These are phyloP conservation scores for Sherardia arvensis DNA, from an alignment of 257 asterid species.

Conservation along the genomic window DNA sequence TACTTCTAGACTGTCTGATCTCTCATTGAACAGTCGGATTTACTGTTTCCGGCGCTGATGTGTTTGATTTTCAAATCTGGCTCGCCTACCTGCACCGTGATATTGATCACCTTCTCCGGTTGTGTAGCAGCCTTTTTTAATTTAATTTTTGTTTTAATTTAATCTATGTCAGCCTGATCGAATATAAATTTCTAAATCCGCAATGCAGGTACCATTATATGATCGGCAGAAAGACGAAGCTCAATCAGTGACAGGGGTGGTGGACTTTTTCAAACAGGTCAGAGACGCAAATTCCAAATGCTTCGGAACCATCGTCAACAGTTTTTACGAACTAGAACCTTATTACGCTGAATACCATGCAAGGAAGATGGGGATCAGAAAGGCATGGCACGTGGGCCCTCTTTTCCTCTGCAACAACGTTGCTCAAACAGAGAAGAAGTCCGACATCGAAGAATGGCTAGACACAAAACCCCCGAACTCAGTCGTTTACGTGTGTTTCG, in stretches of 20 bases:
- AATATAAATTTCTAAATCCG: too few species aligned
- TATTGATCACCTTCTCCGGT: too few species aligned
- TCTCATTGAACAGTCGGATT: too few species aligned
- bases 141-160: too few species aligned
- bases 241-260: not conserved
- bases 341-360: slow-evolving; percentile 29
- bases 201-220: slow-evolving; percentile 12
- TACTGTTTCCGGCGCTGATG: too few species aligned
- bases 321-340: slow-evolving; percentile 46
- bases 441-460: slow-evolving; percentile 52
- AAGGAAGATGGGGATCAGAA: slow-evolving; percentile 24
- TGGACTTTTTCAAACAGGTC: not conserved
- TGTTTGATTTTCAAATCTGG: too few species aligned
- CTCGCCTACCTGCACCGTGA: too few species aligned
- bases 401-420: slow-evolving; percentile 16
- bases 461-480: slow-evolving; percentile 38
- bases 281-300: slow-evolving; percentile 19
- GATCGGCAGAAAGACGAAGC: not conserved
- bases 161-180: too few species aligned
- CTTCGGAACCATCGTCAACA: slow-evolving; percentile 30
- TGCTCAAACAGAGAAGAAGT: slow-evolving; percentile 27
- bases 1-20: too few species aligned
- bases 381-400: slow-evolving; percentile 42
- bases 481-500: slow-evolving; percentile 50
- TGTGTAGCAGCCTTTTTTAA: too few species aligned